Percentiles rank a stretch among this genome's conserved stretches.
These are phyloP conservation scores for Penicillium malachiteum DNA, from an alignment of 495 filamentous ascomycete species.

Conservation along the genomic window DNA sequence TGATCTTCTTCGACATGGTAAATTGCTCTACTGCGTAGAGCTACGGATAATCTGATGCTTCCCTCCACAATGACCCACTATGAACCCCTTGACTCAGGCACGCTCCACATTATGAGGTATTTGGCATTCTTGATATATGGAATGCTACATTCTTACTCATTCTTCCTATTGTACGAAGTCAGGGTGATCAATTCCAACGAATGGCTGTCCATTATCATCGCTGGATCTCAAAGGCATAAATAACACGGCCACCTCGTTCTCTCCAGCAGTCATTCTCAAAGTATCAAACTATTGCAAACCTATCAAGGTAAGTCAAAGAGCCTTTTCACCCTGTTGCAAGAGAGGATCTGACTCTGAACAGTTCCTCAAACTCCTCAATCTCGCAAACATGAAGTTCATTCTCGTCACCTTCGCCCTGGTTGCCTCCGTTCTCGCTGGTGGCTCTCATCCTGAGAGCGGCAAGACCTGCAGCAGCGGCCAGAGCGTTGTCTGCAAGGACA, in stretches of 20 bases:
- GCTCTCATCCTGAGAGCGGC: not conserved
- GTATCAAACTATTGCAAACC: not conserved
- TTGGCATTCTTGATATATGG: not conserved
- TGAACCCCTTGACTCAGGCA: not conserved
- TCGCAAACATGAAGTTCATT: slow-evolving; percentile 10
- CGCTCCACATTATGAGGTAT: not conserved
- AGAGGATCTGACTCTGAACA: too few relatives aligned
- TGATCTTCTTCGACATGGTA: too few relatives aligned
- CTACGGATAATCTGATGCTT: too few relatives aligned
- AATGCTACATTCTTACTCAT: not conserved
- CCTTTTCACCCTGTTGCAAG: not conserved
- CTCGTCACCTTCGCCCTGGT: slow-evolving; percentile 3
- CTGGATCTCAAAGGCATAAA: not conserved
- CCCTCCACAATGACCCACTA: not conserved
- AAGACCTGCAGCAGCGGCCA: slow-evolving; percentile 4
- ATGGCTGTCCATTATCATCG: not conserved
- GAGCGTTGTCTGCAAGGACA: slow-evolving; percentile 12
- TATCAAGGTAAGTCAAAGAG: not conserved
- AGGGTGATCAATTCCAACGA: too few relatives aligned
- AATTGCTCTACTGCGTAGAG: too few relatives aligned
- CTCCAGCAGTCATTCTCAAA: not conserved
- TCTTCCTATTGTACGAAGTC: too few relatives aligned
- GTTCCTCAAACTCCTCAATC: not conserved
- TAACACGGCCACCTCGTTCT: not conserved
- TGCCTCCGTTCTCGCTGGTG: not conserved